Conservation (phyloP, 140 eudicot species). For the Stevia rebaudiana region DNA sequence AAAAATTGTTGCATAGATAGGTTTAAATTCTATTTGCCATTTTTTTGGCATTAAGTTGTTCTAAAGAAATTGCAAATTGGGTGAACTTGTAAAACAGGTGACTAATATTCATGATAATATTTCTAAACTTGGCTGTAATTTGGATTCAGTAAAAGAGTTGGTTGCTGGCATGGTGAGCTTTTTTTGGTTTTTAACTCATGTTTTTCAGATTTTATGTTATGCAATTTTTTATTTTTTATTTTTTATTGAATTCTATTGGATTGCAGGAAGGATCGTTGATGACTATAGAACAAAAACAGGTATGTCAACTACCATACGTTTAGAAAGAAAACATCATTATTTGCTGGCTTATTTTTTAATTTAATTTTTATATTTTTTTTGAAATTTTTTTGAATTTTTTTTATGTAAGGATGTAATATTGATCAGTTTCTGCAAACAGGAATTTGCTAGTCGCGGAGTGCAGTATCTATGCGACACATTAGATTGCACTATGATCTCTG, state of each 20-base stretch:
- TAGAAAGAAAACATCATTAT: not conserved
- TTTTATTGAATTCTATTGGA: not conserved
- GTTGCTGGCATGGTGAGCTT: slow-evolving; percentile 61
- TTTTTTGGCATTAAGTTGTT: not conserved
- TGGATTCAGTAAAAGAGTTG: slow-evolving; percentile 36
- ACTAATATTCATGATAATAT: slow-evolving; percentile 49
- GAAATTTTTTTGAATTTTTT: too few species aligned
- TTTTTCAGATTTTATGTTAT: slow-evolving; percentile 2
- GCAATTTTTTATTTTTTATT: too few species aligned
- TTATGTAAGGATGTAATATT: slow-evolving; percentile 8
- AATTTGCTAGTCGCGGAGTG: slow-evolving; percentile 41
- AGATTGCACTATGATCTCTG: slow-evolving; percentile 24
- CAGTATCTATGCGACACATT: slow-evolving; percentile 35
- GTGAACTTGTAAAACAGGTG: slow-evolving; percentile 49
- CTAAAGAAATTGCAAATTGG: slow-evolving; percentile 15
- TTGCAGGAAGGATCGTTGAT: slow-evolving; percentile 22
- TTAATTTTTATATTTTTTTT: too few species aligned
- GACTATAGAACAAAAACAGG: slow-evolving; percentile 29
- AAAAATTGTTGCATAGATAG: not conserved
- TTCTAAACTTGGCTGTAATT: slow-evolving; percentile 37
- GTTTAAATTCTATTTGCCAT: too few species aligned
- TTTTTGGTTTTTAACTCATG: not conserved
- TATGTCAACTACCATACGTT: not conserved
- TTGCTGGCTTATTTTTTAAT: not conserved
- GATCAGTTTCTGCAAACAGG: slow-evolving; percentile 25